Conservation (phyloP, 768 basidiomycete genomes). For the Lactifluus subvellereus region DNA sequence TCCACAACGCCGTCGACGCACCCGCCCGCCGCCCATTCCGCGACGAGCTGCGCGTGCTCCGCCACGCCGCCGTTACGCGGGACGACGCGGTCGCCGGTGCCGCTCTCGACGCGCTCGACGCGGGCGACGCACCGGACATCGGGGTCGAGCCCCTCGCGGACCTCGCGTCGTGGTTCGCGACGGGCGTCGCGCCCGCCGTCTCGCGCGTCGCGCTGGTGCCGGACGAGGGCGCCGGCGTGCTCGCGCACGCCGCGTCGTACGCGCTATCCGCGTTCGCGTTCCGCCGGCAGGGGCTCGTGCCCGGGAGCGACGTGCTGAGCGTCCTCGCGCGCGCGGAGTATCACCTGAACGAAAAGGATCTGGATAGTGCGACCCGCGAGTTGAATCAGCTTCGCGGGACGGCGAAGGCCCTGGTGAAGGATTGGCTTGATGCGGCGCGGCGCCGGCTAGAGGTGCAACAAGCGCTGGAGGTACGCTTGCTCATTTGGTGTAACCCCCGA, state of each 20-base stretch:
- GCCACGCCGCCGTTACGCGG: conserved; percentile 62
- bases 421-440: conserved; percentile 91
- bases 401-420: conserved; percentile 63
- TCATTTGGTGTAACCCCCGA: neutral
- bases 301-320: conserved; percentile 80
- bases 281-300: conserved; percentile 69
- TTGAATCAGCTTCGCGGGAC: conserved; percentile 86
- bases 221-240: conserved; percentile 79
- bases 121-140: conserved; percentile 67
- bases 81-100: conserved; percentile 63
- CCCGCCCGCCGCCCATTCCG: conserved; percentile 78
- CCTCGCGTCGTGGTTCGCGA: conserved; percentile 86
- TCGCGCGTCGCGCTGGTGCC: conserved; percentile 90
- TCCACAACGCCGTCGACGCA: conserved; percentile 57
- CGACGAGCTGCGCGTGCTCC: conserved; percentile 78
- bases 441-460: conserved; percentile 86
- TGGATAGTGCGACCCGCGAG: conserved; percentile 85
- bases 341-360: conserved; percentile 85
- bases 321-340: conserved; percentile 86
- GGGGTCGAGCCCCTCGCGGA: conserved; percentile 87
- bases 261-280: conserved; percentile 72
- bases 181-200: conserved; percentile 76
- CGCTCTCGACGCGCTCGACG: conserved; percentile 65
- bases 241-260: conserved; percentile 81
- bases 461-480: conserved; percentile 64